Percentiles rank a stretch among this genome's conserved stretches.
Evolutionary conservation across 441 rosid genomes (phyloP).

Genomic region (Breynia disticha): DNA sequence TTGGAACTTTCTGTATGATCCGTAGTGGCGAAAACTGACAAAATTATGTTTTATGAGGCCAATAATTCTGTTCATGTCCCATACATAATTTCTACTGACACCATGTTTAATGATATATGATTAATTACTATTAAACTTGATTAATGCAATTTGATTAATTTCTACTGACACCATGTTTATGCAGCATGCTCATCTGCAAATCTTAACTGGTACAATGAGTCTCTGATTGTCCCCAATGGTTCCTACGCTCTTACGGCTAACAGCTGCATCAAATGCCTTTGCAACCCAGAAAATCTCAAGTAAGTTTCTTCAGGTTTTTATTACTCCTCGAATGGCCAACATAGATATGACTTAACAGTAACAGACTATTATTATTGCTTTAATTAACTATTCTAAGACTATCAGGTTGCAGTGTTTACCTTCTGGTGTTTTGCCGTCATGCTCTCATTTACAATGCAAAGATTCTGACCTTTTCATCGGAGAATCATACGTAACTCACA

Average conservation of each 20-base stretch:
- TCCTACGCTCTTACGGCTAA: conserved; percentile 19
- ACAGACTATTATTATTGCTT: no score
- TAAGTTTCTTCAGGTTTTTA: conserved; percentile 1
- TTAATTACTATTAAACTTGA: not conserved
- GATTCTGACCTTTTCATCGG: conserved; percentile 20
- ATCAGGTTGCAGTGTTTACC: conserved; percentile 16
- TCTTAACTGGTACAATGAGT: conserved; percentile 17
- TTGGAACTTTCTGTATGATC: not conserved
- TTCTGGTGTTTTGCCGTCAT: conserved; percentile 8
- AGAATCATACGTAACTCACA: not conserved
- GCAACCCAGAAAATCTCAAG: conserved; percentile 12
- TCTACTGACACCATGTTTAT: not conserved
- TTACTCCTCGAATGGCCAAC: no score
- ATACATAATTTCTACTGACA: no score
- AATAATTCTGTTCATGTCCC: not conserved
- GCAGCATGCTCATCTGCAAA: conserved; percentile 26
- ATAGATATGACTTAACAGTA: no score
- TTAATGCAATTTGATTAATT: not conserved
- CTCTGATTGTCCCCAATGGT: conserved; percentile 19
- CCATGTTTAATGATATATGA: not conserved
- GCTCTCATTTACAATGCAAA: conserved; percentile 19
- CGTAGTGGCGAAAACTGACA: not conserved
- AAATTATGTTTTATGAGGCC: not conserved
- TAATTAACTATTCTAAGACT: not conserved
- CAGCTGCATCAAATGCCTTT: conserved; percentile 19